phyloP scores from a whole-genome alignment of 1,139 yeast genomes.

The Yamadazyma membranifaciens region DNA sequence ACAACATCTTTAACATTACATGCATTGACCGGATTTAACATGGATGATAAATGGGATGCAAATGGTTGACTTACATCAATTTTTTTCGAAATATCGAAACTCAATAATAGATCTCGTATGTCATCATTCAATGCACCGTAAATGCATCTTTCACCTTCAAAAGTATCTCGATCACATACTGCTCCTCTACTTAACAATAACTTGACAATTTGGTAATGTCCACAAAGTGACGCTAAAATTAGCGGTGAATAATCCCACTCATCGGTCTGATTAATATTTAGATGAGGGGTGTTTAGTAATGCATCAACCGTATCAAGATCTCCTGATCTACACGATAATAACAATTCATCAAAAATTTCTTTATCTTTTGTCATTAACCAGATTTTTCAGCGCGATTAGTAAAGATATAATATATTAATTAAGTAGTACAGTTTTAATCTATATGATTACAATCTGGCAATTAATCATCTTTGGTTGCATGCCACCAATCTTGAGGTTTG shows the following conservation, averaged over 20 bases:
- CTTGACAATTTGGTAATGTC: conserved; percentile 63
- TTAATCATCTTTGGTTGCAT: neutral
- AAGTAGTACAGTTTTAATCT: too few species aligned
- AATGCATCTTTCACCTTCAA: conserved; percentile 76
- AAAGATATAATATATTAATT: too few species aligned
- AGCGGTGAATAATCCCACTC: conserved; percentile 75
- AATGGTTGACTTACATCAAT: conserved; percentile 73
- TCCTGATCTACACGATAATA: conserved; percentile 67
- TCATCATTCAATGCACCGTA: conserved; percentile 74
- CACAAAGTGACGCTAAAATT: conserved; percentile 71
- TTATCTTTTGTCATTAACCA: neutral
- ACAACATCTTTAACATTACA: conserved; percentile 38
- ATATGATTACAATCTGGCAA: too few species aligned
- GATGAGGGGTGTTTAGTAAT: conserved; percentile 49
- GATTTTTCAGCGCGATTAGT: too few species aligned
- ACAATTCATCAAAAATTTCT: conserved; percentile 40
- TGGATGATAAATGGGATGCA: conserved; percentile 63
- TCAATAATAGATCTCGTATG: conserved; percentile 56
- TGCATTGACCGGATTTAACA: conserved; percentile 32
- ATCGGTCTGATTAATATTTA: conserved; percentile 63
- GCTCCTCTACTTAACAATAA: conserved; percentile 65
- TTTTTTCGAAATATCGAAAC: conserved; percentile 66
- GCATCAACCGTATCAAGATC: conserved; percentile 64
- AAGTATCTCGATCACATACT: conserved; percentile 73
- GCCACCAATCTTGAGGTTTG: conserved; percentile 5